phyloP scores from a whole-genome alignment of 2,329 filamentous ascomycete species.

The Periconia sp. region DNA sequence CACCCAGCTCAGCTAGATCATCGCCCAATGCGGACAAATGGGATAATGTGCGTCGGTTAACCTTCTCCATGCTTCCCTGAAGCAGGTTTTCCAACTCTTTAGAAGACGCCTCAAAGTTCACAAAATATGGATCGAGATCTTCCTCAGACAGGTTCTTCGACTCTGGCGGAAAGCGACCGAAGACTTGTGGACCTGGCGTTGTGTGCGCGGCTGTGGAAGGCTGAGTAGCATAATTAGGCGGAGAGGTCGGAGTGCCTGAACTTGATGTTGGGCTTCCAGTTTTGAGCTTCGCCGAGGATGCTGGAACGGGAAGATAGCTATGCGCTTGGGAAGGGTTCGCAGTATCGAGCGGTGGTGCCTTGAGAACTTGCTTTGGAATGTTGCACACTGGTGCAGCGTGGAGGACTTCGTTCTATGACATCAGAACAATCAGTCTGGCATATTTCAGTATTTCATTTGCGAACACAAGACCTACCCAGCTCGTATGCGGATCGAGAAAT shows the following conservation, averaged over 20 bases:
- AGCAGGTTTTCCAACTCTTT: conserved; percentile 89
- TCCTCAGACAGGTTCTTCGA: conserved; percentile 79
- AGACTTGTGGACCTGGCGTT: conserved; percentile 66
- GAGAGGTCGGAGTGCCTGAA: conserved; percentile 62
- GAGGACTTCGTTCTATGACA: conserved; percentile 82
- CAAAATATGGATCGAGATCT: conserved; percentile 94
- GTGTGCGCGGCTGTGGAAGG: conserved; percentile 63
- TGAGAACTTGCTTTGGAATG: conserved; percentile 91
- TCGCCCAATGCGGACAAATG: conserved; percentile 84
- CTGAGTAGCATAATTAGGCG: conserved; percentile 55
- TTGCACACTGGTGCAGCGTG: conserved; percentile 88
- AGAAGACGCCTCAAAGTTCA: conserved; percentile 88
- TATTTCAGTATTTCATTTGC: too few relatives aligned
- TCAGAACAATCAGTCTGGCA: conserved; percentile 5
- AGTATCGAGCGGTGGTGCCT: conserved; percentile 92
- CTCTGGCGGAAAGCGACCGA: conserved; percentile 83
- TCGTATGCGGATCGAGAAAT: conserved; percentile 96
- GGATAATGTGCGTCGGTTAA: conserved; percentile 86
- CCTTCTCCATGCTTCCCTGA: conserved; percentile 94
- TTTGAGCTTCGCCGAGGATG: conserved; percentile 84
- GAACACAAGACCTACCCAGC: conserved; percentile 83
- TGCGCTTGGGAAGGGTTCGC: conserved; percentile 92
- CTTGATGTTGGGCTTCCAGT: conserved; percentile 52
- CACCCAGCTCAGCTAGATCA: conserved; percentile 90
- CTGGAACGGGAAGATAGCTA: conserved; percentile 83